Percentiles rank a stretch among this genome's conserved stretches.
These are phyloP conservation scores for Tieghemostelium lacteum DNA, from an alignment of 78 protist genomes.

Conservation along the genomic window DNA sequence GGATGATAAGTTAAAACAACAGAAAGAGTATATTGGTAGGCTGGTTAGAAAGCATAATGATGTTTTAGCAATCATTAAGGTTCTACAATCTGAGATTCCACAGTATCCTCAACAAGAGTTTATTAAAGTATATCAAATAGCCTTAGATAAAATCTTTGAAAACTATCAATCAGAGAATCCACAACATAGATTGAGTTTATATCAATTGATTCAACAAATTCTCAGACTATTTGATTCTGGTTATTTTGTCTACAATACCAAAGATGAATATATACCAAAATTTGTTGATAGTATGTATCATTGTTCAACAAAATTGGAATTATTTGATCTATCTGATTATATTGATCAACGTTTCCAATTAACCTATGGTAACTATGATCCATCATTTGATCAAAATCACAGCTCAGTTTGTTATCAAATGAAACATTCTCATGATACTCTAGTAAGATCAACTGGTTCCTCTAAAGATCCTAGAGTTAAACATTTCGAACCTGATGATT, in stretches of 20 bases:
- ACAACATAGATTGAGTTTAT: background rate
- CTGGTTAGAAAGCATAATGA: background rate
- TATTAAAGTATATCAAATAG: background rate
- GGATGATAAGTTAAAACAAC: background rate
- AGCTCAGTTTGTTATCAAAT: slow-evolving; percentile 37
- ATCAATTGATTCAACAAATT: slow-evolving; percentile 26
- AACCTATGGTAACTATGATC: background rate
- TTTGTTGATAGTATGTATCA: background rate
- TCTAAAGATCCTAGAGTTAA: slow-evolving; percentile 14
- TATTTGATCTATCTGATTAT: background rate
- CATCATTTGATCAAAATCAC: background rate
- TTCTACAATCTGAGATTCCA: background rate
- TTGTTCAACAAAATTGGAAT: background rate
- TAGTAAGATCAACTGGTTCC: slow-evolving; percentile 27
- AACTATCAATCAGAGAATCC: background rate
- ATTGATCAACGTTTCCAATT: background rate
- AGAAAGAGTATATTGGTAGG: background rate
- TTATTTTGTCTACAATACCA: background rate
- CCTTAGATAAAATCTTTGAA: background rate
- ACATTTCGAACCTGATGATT: slow-evolving; percentile 89
- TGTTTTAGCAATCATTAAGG: background rate
- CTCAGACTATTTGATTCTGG: background rate
- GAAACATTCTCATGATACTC: slow-evolving; percentile 11
- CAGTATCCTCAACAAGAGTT: background rate
- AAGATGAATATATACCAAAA: background rate